These are phyloP conservation scores for Thuidium tamariscinum DNA, from an alignment of 225 moss, liverwort and hornwort genomes.

Conservation along the genomic window DNA sequence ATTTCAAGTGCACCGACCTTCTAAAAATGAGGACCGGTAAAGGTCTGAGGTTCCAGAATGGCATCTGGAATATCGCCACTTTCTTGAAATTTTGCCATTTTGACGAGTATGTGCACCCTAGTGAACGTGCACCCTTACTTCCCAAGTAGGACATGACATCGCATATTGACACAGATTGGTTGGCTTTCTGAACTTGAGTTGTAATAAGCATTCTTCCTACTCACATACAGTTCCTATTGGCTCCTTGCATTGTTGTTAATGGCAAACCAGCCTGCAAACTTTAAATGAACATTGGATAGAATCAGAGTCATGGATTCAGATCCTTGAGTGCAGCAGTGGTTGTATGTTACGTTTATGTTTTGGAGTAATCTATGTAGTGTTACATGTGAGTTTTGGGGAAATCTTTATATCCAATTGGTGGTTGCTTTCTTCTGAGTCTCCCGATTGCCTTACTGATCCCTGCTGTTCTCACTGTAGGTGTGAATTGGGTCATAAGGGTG, in stretches of 20 bases:
- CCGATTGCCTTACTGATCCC: background rate
- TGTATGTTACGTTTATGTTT: background rate
- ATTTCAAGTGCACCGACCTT: background rate
- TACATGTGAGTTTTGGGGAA: background rate
- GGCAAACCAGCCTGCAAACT: background rate
- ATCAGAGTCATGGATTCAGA: background rate
- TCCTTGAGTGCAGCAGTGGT: background rate
- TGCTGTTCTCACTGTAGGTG: constrained; percentile 5
- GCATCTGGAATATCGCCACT: background rate
- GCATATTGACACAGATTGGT: background rate
- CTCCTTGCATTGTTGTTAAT: background rate
- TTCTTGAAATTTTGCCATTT: background rate
- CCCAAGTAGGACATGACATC: background rate
- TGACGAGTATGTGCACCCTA: background rate
- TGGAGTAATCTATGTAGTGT: background rate
- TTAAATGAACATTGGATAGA: background rate
- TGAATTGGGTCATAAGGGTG: constrained; percentile 31
- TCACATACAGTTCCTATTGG: background rate
- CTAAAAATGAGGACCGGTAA: background rate
- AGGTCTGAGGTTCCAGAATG: background rate
- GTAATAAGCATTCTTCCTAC: background rate
- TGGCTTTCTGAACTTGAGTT: background rate
- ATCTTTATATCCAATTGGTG: background rate
- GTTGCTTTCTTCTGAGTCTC: background rate
- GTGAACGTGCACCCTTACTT: background rate